Evolutionary conservation across 345 rosid genomes (phyloP).

Genomic region (Carallia pectinifolia): DNA sequence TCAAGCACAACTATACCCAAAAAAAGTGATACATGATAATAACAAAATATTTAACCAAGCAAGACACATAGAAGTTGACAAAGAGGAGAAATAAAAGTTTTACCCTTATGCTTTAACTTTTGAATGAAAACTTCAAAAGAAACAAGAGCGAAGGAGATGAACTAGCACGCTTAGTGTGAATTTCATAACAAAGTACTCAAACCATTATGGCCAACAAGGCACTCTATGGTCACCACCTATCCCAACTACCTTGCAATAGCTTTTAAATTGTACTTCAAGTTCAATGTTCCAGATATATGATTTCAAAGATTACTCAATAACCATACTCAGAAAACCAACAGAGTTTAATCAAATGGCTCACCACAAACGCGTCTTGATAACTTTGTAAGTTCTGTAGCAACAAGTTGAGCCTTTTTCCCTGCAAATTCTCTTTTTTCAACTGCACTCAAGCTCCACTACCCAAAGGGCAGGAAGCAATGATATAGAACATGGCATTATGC

Average conservation of each 20-base stretch:
- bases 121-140: background rate
- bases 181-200: too few species aligned
- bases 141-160: background rate
- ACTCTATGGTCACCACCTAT: too few species aligned
- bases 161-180: background rate
- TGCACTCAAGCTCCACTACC: constrained; percentile 76
- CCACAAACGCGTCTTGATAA: constrained; percentile 70
- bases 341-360: constrained; percentile 34
- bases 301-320: background rate
- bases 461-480: background rate
- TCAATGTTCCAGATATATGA: too few species aligned
- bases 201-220: too few species aligned
- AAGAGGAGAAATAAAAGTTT: background rate
- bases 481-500: background rate
- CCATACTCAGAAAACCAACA: background rate
- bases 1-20: background rate
- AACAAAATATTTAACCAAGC: background rate
- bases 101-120: background rate
- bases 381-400: constrained; percentile 85
- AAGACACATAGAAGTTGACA: too few species aligned
- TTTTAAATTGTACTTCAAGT: too few species aligned
- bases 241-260: too few species aligned
- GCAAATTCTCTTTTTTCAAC: constrained; percentile 83
- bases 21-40: background rate
- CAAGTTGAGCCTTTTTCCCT: constrained; percentile 88